Percentiles rank a stretch among this genome's conserved stretches.
phyloP scores from a whole-genome alignment of 2,329 filamentous ascomycete species.

The Sporothrix euskadiensis region DNA sequence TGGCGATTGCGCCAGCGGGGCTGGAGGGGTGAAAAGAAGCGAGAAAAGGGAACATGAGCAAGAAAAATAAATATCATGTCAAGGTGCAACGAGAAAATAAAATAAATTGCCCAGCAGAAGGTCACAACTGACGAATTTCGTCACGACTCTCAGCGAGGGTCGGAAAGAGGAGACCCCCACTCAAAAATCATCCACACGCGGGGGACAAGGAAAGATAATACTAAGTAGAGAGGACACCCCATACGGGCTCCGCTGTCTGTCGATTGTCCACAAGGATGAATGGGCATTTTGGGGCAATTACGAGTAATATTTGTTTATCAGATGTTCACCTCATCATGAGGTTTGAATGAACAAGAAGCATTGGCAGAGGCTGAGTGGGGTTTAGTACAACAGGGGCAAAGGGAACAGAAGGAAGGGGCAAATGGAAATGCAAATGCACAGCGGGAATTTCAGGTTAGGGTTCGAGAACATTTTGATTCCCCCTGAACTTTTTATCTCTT shows the following conservation, averaged over 20 bases:
- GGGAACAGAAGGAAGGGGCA: not conserved
- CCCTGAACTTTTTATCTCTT: not conserved
- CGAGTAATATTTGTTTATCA: not conserved
- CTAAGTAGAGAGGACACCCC: not conserved
- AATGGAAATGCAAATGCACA: not conserved
- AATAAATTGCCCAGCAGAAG: not conserved
- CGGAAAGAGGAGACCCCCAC: constrained; percentile 14
- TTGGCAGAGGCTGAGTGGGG: not conserved
- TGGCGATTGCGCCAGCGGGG: constrained; percentile 8
- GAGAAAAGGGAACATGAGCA: not conserved
- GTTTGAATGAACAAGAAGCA: not conserved
- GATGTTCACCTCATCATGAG: not conserved
- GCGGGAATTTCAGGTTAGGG: not conserved
- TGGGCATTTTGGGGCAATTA: not conserved
- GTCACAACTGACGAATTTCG: not conserved
- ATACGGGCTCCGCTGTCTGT: constrained; percentile 21
- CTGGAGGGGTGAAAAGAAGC: not conserved
- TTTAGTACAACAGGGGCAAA: not conserved
- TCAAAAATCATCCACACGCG: constrained; percentile 1
- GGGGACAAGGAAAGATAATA: not conserved
- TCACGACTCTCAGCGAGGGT: not conserved
- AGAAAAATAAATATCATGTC: not conserved
- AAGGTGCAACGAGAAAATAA: not conserved
- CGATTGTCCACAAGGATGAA: not conserved
- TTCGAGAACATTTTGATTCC: not conserved